Evolutionary conservation across 495 filamentous ascomycete genomes (phyloP), one percentile per base, ranked within the genome.

Genomic region (Astrocystis sublimbata): DNA sequence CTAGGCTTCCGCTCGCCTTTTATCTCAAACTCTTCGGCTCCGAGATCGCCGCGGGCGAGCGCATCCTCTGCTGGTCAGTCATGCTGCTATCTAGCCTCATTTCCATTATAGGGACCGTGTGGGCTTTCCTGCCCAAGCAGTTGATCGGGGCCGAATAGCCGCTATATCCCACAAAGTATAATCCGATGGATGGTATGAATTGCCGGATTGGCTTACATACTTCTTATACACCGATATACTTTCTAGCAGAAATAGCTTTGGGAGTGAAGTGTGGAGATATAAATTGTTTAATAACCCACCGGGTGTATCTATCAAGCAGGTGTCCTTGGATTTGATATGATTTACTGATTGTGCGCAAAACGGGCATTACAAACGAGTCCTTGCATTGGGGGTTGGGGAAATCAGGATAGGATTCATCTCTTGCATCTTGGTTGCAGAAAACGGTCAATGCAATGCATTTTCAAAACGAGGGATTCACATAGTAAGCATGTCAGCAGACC

Each of bases 21-120:
- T 90, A 98, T 70, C 77, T 98, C 57, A 96, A 93, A 78, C 87
- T 98, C 23, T 98, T 97, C 72, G 86, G 86, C n/a, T 79, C 85
- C 26, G 87, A 96, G 66, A 85, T 98, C 51, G 74, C 78, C n/a
- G 68, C 70, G 4, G 67, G 71, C 41, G 91, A 97, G 70, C 85
- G 84, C 61, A 70, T 85, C 2, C 65, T 91, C 28, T 84, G 89
- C 68, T 92, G 85, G 81, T 71, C 79, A 60, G 72, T 97, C 70
- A 88, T 97, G 66, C 73, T 85, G 6, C 62, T 89, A 40, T 92
- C 88, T 28, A 79, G 83, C 6, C 67, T 86, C 31, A 71, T 97
- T 71, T 93, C 89, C 13, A 62, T 85, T 38, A 73, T 93, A 21
- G 92, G 93, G 13, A 98, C 94, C 6, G 82, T 91, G 3, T 96